Evolutionary conservation across 2,329 filamentous ascomycete genomes (phyloP).

Genomic region (Aspergillus persii): DNA sequence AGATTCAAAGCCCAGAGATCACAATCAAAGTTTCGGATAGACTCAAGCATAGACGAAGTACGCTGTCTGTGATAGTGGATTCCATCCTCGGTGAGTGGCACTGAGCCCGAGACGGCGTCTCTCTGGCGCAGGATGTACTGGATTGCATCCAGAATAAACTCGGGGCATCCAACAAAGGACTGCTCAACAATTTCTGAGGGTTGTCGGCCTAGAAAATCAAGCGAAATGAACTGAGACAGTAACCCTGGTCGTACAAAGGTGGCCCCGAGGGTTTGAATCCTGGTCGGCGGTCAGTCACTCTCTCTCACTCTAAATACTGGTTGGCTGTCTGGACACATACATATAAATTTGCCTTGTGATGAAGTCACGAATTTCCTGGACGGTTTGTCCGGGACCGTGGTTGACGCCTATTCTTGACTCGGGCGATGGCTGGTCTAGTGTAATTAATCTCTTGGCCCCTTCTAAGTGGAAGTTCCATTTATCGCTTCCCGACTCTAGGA

Average conservation of each 20-base stretch:
- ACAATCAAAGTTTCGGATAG: conserved; percentile 25
- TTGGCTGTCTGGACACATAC: conserved; percentile 16
- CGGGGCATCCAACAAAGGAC: conserved; percentile 38
- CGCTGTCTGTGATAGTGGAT: conserved; percentile 10
- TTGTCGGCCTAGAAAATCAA: conserved; percentile 14
- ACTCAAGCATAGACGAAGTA: conserved; percentile 17
- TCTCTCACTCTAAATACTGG: neutral
- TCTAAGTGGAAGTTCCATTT: conserved; percentile 35
- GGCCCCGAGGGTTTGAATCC: conserved; percentile 34
- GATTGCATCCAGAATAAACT: conserved; percentile 30
- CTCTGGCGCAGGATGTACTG: conserved; percentile 27
- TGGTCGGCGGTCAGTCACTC: conserved; percentile 7
- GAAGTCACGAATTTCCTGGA: conserved; percentile 28
- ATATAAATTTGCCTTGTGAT: conserved; percentile 31
- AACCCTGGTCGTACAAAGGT: conserved; percentile 33
- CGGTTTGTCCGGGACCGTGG: conserved; percentile 24
- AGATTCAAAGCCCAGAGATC: conserved; percentile 25
- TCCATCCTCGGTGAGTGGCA: neutral
- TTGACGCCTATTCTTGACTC: conserved; percentile 12
- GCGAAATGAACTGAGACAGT: conserved; percentile 22
- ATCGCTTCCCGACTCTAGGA: conserved; percentile 33
- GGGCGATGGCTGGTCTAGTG: conserved; percentile 11
- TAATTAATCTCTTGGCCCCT: conserved; percentile 30
- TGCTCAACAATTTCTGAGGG: conserved; percentile 28
- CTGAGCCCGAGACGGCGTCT: conserved; percentile 19